Conservation (phyloP, 495 filamentous ascomycete genomes). For the Physcia stellaris region DNA sequence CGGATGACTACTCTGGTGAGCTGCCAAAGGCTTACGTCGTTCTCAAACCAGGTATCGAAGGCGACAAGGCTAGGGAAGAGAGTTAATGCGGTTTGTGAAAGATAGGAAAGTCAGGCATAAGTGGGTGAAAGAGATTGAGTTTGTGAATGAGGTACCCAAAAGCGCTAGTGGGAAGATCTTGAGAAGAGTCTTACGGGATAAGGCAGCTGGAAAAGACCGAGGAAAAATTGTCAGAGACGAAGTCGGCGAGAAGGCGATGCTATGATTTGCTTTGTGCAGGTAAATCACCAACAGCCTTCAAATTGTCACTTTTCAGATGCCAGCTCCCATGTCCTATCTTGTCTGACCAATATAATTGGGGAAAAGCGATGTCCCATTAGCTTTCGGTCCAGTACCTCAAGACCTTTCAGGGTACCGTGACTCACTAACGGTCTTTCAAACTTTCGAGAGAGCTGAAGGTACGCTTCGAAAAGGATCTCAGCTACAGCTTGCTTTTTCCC, state of each 20-base stretch:
- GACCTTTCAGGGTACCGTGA: too few relatives aligned
- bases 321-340: too few relatives aligned
- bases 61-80: constrained; percentile 22
- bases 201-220: constrained; percentile 11
- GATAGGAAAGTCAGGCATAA: constrained; percentile 50
- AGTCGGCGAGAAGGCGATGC: constrained; percentile 24
- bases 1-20: constrained; percentile 49
- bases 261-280: too few relatives aligned
- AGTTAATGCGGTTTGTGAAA: constrained; percentile 41
- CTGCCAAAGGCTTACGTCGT: constrained; percentile 51
- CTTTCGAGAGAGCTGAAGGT: too few relatives aligned
- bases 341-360: too few relatives aligned
- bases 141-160: constrained; percentile 51
- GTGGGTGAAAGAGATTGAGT: constrained; percentile 52
- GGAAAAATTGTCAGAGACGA: constrained; percentile 24
- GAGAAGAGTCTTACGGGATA: constrained; percentile 39
- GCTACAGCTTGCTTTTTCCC: too few relatives aligned
- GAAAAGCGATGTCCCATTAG: too few relatives aligned
- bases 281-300: too few relatives aligned
- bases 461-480: too few relatives aligned
- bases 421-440: too few relatives aligned
- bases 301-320: too few relatives aligned
- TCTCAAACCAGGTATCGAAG: constrained; percentile 24
- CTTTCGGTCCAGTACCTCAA: too few relatives aligned
- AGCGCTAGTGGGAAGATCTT: constrained; percentile 56